Conservation (phyloP, 1,284 basidiomycete species). For the Heliocybe sulcata region DNA sequence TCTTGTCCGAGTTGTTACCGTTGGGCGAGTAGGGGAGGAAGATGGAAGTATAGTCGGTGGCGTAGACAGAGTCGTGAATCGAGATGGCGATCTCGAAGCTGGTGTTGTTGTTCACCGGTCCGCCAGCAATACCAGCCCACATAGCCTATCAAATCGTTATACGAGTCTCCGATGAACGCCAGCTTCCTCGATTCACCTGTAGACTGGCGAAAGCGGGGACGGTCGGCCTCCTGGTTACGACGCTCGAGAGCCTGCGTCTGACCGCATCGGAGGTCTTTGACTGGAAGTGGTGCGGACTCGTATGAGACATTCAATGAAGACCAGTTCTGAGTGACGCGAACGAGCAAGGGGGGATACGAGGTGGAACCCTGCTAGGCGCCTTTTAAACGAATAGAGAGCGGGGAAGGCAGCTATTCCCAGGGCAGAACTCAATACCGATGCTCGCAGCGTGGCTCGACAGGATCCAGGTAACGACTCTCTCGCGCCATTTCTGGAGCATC, state of each 20-base stretch:
- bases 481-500: background rate
- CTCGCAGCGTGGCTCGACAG: background rate
- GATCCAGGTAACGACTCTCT: background rate
- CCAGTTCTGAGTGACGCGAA: background rate
- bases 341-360: background rate
- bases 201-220: constrained; percentile 50
- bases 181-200: constrained; percentile 38
- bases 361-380: background rate
- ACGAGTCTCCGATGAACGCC: constrained; percentile 10
- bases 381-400: background rate
- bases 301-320: constrained; percentile 2
- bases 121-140: constrained; percentile 75
- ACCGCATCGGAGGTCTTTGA: constrained; percentile 55
- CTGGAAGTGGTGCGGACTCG: constrained; percentile 35
- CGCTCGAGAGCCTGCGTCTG: constrained; percentile 60
- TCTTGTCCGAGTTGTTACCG: constrained; percentile 43
- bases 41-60: constrained; percentile 61
- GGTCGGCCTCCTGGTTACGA: constrained; percentile 40
- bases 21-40: constrained; percentile 41
- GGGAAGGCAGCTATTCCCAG: background rate
- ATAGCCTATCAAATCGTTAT: constrained; percentile 51
- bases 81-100: constrained; percentile 66
- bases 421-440: background rate
- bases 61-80: constrained; percentile 76
- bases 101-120: constrained; percentile 45